A percentile compares a stretch with the other conserved stretches of the same genome.
phyloP scores from a whole-genome alignment of 2,329 filamentous ascomycete species.

The Hypoxylon sp. region DNA sequence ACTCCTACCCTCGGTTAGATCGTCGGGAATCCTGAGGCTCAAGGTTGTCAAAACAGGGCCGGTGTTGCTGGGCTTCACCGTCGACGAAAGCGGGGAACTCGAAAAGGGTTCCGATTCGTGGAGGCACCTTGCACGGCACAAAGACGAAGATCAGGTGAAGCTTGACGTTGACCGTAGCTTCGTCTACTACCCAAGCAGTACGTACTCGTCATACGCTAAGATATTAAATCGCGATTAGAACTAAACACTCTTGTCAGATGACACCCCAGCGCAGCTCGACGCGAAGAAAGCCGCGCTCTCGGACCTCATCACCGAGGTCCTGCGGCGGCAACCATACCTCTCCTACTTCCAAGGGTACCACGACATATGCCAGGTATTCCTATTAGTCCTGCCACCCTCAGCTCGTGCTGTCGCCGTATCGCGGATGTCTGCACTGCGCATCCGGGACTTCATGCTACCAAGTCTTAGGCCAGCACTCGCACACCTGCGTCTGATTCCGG shows the following conservation, averaged over 20 bases:
- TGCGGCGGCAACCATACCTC: conserved; percentile 84
- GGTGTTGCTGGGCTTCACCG: conserved; percentile 58
- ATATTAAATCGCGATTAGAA: background rate
- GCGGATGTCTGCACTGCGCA: conserved; percentile 88
- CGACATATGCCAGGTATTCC: conserved; percentile 95
- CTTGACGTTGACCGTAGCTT: conserved; percentile 97
- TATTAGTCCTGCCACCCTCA: conserved; percentile 81
- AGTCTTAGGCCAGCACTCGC: conserved; percentile 82
- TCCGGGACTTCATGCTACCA: conserved; percentile 98
- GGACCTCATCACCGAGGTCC: conserved; percentile 81
- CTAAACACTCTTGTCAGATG: conserved; percentile 61
- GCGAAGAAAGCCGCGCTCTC: conserved; percentile 82
- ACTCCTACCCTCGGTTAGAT: conserved; percentile 11
- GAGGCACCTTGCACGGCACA: conserved; percentile 78
- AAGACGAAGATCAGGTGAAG: conserved; percentile 90
- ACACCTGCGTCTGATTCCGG: conserved; percentile 89
- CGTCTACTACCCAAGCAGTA: conserved; percentile 92
- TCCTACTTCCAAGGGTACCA: conserved; percentile 99
- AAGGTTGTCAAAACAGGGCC: conserved; percentile 57
- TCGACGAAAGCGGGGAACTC: conserved; percentile 43
- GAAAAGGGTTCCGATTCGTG: conserved; percentile 58
- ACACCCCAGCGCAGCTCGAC: conserved; percentile 76
- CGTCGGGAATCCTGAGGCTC: conserved; percentile 27
- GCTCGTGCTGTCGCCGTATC: conserved; percentile 74
- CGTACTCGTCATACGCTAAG: conserved; percentile 42